phyloP scores from a whole-genome alignment of 306 rosid species.

The Parietaria judaica region DNA sequence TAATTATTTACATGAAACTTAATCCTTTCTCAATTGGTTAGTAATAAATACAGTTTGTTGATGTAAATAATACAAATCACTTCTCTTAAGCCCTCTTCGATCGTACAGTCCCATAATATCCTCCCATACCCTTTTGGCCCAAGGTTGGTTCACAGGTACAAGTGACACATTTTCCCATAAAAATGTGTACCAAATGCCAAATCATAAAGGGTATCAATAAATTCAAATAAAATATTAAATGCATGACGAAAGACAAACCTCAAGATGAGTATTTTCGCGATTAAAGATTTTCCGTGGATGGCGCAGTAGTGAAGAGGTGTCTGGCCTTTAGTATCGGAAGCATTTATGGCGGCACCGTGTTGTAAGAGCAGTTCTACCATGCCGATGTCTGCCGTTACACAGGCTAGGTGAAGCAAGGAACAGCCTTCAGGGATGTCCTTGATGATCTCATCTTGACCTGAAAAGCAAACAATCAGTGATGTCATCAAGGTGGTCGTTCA shows the following conservation, averaged over 20 bases:
- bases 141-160: too few relatives aligned
- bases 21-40: too few relatives aligned
- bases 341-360: slow-evolving; percentile 59
- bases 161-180: not conserved
- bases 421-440: slow-evolving; percentile 34
- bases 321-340: slow-evolving; percentile 44
- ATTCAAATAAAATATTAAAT: too few relatives aligned
- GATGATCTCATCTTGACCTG: slow-evolving; percentile 35
- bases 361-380: slow-evolving; percentile 80
- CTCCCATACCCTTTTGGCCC: too few relatives aligned
- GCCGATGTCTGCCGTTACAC: slow-evolving; percentile 53
- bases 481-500: slow-evolving; percentile 3
- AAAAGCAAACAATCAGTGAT: slow-evolving; percentile 9
- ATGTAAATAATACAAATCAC: too few relatives aligned
- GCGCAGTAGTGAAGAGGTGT: slow-evolving; percentile 65
- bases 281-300: slow-evolving; percentile 30
- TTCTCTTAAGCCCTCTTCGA: too few relatives aligned
- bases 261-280: slow-evolving; percentile 46
- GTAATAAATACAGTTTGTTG: too few relatives aligned
- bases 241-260: slow-evolving; percentile 29
- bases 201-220: not conserved
- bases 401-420: slow-evolving; percentile 66
- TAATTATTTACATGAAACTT: too few relatives aligned
- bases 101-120: too few relatives aligned
- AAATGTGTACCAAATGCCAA: not conserved